Percentiles rank a stretch among this genome's conserved stretches.
Conservation (phyloP, 768 basidiomycete genomes). For the Lactarius akahatsu region DNA sequence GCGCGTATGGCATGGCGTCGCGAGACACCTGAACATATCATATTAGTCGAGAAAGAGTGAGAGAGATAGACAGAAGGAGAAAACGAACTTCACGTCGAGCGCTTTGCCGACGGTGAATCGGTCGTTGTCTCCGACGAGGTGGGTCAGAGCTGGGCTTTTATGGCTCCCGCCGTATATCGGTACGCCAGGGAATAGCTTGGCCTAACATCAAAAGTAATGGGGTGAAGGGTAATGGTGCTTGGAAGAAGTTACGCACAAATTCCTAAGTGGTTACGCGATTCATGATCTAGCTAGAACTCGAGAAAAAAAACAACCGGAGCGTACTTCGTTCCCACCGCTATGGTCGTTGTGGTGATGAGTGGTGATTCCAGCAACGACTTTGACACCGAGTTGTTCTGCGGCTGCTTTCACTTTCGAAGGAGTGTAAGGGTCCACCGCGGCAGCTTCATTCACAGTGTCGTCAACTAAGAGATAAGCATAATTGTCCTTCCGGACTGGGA, state of each 20-base stretch:
- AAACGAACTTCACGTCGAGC: conserved; percentile 55
- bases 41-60: neutral
- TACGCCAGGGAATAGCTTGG: conserved; percentile 43
- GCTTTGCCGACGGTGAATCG: conserved; percentile 71
- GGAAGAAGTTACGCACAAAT: conserved; percentile 41
- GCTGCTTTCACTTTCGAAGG: conserved; percentile 63
- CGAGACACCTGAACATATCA: conserved; percentile 56
- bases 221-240: neutral
- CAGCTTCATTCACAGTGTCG: conserved; percentile 62
- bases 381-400: conserved; percentile 60
- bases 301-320: conserved; percentile 27
- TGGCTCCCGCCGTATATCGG: conserved; percentile 80
- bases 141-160: conserved; percentile 61
- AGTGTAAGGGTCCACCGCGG: conserved; percentile 80
- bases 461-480: conserved; percentile 85
- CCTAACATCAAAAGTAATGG: conserved; percentile 35
- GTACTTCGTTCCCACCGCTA: conserved; percentile 80
- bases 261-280: conserved; percentile 32
- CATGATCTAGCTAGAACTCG: neutral
- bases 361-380: conserved; percentile 73
- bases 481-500: conserved; percentile 80
- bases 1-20: conserved; percentile 92
- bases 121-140: conserved; percentile 77
- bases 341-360: conserved; percentile 95
- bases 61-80: no score